Evolutionary conservation across 768 basidiomycete species (phyloP).

Genomic region (Leucosporidium scottii): DNA sequence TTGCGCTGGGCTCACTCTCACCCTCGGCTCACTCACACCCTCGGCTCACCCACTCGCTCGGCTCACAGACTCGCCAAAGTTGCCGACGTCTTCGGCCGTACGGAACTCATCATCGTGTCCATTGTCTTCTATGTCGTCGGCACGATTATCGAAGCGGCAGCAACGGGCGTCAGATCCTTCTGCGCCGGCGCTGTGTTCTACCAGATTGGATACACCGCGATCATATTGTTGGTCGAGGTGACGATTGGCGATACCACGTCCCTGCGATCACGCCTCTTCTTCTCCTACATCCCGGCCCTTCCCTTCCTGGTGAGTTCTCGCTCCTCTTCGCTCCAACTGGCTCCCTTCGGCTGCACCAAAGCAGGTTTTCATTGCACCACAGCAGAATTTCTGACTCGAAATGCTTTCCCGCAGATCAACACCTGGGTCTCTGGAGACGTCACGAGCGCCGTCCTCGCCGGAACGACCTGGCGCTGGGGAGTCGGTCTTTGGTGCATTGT

Average conservation of each 20-base stretch:
- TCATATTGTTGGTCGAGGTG: conserved; percentile 39
- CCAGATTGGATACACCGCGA: conserved; percentile 39
- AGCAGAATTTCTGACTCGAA: too few species aligned
- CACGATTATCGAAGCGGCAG: conserved; percentile 39
- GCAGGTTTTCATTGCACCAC: too few species aligned
- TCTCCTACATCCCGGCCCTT: conserved; percentile 40
- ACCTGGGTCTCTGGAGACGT: conserved; percentile 41
- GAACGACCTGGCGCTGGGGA: conserved; percentile 40
- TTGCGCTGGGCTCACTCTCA: too few species aligned
- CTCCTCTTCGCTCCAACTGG: too few species aligned
- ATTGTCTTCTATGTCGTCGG: conserved; percentile 37
- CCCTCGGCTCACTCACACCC: too few species aligned
- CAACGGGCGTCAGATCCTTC: conserved; percentile 35
- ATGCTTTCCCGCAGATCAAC: too few species aligned
- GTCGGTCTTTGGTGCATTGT: conserved; percentile 36
- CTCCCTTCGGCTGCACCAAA: too few species aligned
- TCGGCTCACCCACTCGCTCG: too few species aligned
- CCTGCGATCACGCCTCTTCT: conserved; percentile 37
- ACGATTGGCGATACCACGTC: conserved; percentile 40
- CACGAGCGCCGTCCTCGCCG: conserved; percentile 25
- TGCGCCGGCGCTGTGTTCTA: conserved; percentile 37
- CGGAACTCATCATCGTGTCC: conserved; percentile 36
- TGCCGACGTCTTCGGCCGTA: conserved; percentile 40
- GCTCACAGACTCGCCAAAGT: conserved; percentile 29
- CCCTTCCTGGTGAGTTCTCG: conserved; percentile 36